Evolutionary conservation across 2,329 filamentous ascomycete genomes (phyloP).

Genomic region (Parasarocladium wereldwijsianum): DNA sequence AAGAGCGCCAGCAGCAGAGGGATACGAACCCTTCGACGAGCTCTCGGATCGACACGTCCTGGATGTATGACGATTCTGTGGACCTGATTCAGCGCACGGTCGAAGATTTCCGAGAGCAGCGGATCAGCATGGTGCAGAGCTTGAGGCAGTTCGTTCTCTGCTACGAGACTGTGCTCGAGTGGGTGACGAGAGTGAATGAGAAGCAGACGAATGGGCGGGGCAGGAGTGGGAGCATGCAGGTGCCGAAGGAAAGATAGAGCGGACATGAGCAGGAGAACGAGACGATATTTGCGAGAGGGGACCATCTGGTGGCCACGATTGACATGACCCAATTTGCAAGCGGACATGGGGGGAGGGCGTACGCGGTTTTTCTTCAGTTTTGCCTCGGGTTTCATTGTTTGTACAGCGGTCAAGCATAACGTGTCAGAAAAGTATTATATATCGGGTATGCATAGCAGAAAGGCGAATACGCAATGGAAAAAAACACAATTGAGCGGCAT

Average conservation of each 20-base stretch:
- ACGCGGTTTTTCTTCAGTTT: too few species aligned
- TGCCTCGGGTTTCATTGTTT: too few species aligned
- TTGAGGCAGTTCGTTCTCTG: slow-evolving; percentile 87
- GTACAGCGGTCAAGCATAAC: too few species aligned
- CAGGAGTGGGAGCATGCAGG: slow-evolving; percentile 18
- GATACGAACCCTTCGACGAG: not conserved
- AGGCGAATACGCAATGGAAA: too few species aligned
- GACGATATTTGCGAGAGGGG: too few species aligned
- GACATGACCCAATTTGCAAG: too few species aligned
- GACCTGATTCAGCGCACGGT: slow-evolving; percentile 82
- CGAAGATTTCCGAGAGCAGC: slow-evolving; percentile 75
- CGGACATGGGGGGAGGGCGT: too few species aligned
- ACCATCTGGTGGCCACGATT: too few species aligned
- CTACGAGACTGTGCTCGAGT: slow-evolving; percentile 89
- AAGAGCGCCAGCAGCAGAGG: slow-evolving; percentile 8
- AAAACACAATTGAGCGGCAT: too few species aligned
- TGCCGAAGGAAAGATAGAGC: too few species aligned
- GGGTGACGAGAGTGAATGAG: slow-evolving; percentile 44
- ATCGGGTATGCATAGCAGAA: too few species aligned
- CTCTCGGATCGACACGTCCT: slow-evolving; percentile 33
- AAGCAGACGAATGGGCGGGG: slow-evolving; percentile 7
- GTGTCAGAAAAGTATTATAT: too few species aligned
- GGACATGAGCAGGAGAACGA: slow-evolving; percentile 1
- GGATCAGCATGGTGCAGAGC: slow-evolving; percentile 94
- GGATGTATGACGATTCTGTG: slow-evolving; percentile 53